Evolutionary conservation across 2,329 filamentous ascomycete species (phyloP).

Genomic region (Dothistroma pini): DNA sequence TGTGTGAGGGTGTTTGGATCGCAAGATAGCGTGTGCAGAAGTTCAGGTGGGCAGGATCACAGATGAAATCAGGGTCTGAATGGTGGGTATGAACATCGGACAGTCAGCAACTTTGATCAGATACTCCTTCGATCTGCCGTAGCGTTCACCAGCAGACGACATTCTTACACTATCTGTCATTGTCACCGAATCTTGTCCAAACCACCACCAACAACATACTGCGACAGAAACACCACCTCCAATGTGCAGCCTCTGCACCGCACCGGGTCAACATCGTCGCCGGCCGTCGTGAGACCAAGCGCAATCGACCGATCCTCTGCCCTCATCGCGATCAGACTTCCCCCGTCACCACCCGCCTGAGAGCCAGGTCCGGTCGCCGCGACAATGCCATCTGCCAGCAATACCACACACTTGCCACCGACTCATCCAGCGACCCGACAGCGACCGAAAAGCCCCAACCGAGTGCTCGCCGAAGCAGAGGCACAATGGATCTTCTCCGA

Average conservation of each 20-base stretch:
- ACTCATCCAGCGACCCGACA: slow-evolving; percentile 41
- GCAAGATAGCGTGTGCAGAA: background rate
- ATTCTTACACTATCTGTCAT: background rate
- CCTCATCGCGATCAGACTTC: slow-evolving; percentile 3
- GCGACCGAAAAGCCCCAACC: slow-evolving; percentile 36
- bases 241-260: slow-evolving; percentile 1
- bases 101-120: background rate
- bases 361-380: slow-evolving; percentile 3
- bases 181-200: background rate
- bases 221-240: background rate
- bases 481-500: slow-evolving; percentile 87
- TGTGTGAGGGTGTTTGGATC: background rate
- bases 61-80: background rate
- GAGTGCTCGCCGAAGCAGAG: slow-evolving; percentile 53
- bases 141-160: background rate
- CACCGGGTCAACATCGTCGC: slow-evolving; percentile 1
- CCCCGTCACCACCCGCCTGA: background rate
- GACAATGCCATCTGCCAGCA: slow-evolving; percentile 20
- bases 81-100: background rate
- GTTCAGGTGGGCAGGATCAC: background rate
- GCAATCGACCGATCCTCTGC: slow-evolving; percentile 5
- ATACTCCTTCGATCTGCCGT: background rate
- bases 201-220: background rate
- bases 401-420: slow-evolving; percentile 31
- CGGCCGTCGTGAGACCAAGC: background rate